Evolutionary conservation across 495 filamentous ascomycete genomes (phyloP), one percentile per base, ranked within the genome.

Genomic region (Trichoderma parareesei): DNA sequence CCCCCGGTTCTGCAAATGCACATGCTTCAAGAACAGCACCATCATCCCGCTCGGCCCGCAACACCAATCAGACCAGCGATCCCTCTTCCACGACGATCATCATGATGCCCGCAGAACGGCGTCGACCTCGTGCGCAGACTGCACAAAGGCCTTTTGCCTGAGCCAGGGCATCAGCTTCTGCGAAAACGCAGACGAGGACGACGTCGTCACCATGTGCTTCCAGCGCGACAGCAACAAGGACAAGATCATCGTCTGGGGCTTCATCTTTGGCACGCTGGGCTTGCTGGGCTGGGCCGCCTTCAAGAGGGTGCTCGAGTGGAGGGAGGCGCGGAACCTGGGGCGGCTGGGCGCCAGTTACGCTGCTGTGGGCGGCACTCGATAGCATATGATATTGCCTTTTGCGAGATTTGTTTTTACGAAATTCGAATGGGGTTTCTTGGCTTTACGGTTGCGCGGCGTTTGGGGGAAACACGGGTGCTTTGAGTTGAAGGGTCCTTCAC

Each of bases 1-100:
- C 18, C 89, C 89, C 33, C 90, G 91, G 42, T 98, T 97, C 79
- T 98, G 94, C 86, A 98, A 97, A 88, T 98, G 94, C 77, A 96
- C 89, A 65, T 98, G 94, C 78, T 89, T 89, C 79, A 84, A 85
- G 63, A 96, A 97, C 78, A 90, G 86, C 79, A 96, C 90, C 65
- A 92, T 98, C 67, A 96, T 98, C 72, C 77, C 84, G 14, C 85
- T 93, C 57, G 79, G 84, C 69, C 76, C 79, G 0, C 69, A 76
- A 64, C 66, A 70, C 69, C 62, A 61, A 42, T 48, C 38, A 40
- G 37, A 64, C 64, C 57, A 68, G 67, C 53, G 68, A 63, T 42
- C 18, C 11, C 14, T 64, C 70, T 66, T 13, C 37, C 18, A 43
- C 40, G 37, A 44, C 41, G 38, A 64, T 6, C 59, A 38, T 27